A percentile compares a stretch with the other conserved stretches of the same genome.
phyloP scores from a whole-genome alignment of 352 stramenopile genomes.

The Peronospora farinosa region DNA sequence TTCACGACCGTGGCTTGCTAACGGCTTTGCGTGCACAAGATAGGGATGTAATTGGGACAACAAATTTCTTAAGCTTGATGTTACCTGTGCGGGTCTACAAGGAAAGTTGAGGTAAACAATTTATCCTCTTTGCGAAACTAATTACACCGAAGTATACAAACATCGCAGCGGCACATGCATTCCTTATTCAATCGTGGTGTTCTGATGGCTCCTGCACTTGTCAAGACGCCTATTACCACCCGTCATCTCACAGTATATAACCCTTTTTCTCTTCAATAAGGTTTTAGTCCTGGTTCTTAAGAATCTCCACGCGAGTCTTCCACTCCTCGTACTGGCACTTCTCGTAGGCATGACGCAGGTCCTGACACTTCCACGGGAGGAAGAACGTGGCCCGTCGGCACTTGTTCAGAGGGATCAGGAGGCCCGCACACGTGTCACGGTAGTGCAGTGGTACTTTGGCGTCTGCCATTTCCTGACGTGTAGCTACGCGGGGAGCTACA shows the following conservation, averaged over 20 bases:
- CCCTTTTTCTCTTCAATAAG: background rate
- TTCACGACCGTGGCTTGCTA: background rate
- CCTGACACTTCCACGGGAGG: conserved; percentile 92
- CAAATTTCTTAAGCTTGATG: background rate
- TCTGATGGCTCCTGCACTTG: conserved; percentile 3
- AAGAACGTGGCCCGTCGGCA: conserved; percentile 91
- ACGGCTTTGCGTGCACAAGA: background rate
- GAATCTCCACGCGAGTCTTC: conserved; percentile 79
- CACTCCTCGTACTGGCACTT: conserved; percentile 96
- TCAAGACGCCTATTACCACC: background rate
- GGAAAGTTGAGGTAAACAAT: background rate
- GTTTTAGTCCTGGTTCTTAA: conserved; percentile 66
- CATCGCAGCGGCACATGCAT: conserved; percentile 20
- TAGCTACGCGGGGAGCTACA: conserved; percentile 64
- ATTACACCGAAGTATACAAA: conserved; percentile 4
- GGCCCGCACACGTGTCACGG: conserved; percentile 92
- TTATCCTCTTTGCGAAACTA: conserved; percentile 8
- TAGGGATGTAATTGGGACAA: background rate
- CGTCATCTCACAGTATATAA: conserved; percentile 1
- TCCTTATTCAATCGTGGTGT: conserved; percentile 28
- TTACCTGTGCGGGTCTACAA: no score
- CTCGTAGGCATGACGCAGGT: conserved; percentile 97
- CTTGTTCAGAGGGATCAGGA: conserved; percentile 94
- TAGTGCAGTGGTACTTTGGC: conserved; percentile 90
- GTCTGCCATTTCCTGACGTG: conserved; percentile 90